Base-by-base conservation (phyloP, 768 basidiomycete genomes). In the Kwoniella heveanensis region DNA sequence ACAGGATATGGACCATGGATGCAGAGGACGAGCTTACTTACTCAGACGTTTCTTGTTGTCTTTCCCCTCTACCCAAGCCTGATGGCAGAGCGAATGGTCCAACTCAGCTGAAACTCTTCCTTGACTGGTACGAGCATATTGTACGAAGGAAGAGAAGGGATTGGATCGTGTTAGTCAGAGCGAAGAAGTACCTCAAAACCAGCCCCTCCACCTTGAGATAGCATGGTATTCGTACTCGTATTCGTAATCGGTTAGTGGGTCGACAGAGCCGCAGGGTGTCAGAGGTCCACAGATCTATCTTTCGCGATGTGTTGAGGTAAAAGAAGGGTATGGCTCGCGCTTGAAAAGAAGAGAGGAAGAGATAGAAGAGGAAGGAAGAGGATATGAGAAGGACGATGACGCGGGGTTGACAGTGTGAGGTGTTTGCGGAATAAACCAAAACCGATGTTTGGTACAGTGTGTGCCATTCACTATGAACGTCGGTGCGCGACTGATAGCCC, bases 51-150 rank as follows among this genome's bases (percentile, higher is more conserved):
- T 21, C 54, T 37, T 19, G 15, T 55, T 21, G 21, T 55, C 54
- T 39, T 24, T 39, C 7, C 54, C 32, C 32, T 55, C 54, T 13
- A 55, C 54, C 54, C 54, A 55, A 21, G 54, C 54, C 54, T 57
- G 19, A 44, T 6, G 25, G 32, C 12, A 21, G 36, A 1, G 10
- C 22, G 26, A 36, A 15, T 21, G 4, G 25, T 37, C 1, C 1
- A n/a, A n/a, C n/a, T n/a, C n/a, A n/a, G n/a, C n/a, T n/a, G n/a
- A n/a, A n/a, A n/a, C n/a, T n/a, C n/a, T n/a, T n/a, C n/a, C n/a
- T n/a, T n/a, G n/a, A n/a, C n/a, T n/a, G n/a, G n/a, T n/a, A n/a
- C n/a, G n/a, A n/a, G n/a, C n/a, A n/a, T n/a, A n/a, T n/a, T n/a
- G n/a, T n/a, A n/a, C n/a, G 19, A 17, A 37, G 17, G 32, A 54